Evolutionary conservation across 164 flowering plant genomes (phyloP), one percentile per base, ranked within the genome.

Genomic region (Annona squamosa): DNA sequence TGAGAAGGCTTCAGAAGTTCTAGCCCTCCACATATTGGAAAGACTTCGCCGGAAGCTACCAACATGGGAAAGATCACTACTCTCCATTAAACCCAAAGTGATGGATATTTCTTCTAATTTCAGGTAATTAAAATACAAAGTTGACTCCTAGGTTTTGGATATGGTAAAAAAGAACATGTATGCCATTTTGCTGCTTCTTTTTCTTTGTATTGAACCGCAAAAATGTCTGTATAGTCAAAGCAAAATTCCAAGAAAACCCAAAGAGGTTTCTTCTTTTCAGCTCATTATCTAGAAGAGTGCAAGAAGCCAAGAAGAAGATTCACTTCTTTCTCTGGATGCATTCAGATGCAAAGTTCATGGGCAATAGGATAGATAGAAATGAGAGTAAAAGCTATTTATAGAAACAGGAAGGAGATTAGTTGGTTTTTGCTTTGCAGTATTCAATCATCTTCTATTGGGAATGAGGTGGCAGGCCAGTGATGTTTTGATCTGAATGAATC

Each of bases 1-100:
- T 0, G 77, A 70, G 74, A 78, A 78, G 2, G 71, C 71, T 16
- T 73, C 79, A 12, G 17, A 64, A 1, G 72, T 48, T 3, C 9
- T 45, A 48, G 52, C 63, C 48, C 69, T 37, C 75, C 71, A 67
- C 17, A 74, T 52, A 17, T 70, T 43, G 37, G 75, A 72, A 41
- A 68, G 26, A 13, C 46, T 72, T 46, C 72, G 48, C 26, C 68
- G 63, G 3, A 61, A 17, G 63, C 75, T 72, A 5, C 74, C 46
- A 4, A 65, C 66, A 43, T 52, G 10, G 59, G 46, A 71, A 2
- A 71, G 44, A 65, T 65, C 65, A 56, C 57, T 37, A 71, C 45
- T 19, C 9, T 46, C 70, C 74, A 69, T 74, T 42, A 2, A 13
- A 69, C 37, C 37, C 37, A 69, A 48, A 48, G 48, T 62, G 2